Base-by-base conservation (phyloP, 805 yeast genomes). In the Ogataea naganishii region DNA sequence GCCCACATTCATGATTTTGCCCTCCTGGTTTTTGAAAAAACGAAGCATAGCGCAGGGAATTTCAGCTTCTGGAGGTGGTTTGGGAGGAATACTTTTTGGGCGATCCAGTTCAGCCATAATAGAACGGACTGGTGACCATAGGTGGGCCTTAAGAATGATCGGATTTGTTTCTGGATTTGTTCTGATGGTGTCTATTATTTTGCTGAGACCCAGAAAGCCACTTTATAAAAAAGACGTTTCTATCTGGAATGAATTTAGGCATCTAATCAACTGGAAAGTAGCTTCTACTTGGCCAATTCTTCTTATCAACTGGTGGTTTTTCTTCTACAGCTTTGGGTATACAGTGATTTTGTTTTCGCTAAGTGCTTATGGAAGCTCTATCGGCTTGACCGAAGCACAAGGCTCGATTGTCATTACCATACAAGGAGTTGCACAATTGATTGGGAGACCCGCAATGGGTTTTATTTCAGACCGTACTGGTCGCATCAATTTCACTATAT, bases 371-470 rank as follows among this genome's bases (percentile, higher is more conserved):
- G 65, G 69, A 3, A 53, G 58, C 14, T 52, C 69, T 4, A 49
- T 66, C 21, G 88, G 86, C 0, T 43, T 65, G 29, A 35, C 66
- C 0, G 32, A 54, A 12, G 43, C 53, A 19, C 66, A 72, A 35
- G 74, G 72, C 18, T 58, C 75, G 4, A 47, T 56, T 20, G 46
- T 66, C 11, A 62, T 71, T 4, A 72, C 72, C 0, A 51, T 65
- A 3, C 51, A 68, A 31, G 67, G 64, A 40, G 58, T 63, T 5
- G 62, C 64, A 0, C 79, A 72, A 46, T 44, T 56, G 7, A 26
- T 70, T 15, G 78, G 78, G 3, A 55, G 79, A 41, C 74, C 76
- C 6, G 6, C 46, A 4, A 56, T 66, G 39, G 79, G 78, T 1
- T 39, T 52, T 3, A 18, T 60, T 1, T 68, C 74, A 20, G 75